Conservation (phyloP, 2,329 filamentous ascomycete genomes). For the Xylaria multiplex region DNA sequence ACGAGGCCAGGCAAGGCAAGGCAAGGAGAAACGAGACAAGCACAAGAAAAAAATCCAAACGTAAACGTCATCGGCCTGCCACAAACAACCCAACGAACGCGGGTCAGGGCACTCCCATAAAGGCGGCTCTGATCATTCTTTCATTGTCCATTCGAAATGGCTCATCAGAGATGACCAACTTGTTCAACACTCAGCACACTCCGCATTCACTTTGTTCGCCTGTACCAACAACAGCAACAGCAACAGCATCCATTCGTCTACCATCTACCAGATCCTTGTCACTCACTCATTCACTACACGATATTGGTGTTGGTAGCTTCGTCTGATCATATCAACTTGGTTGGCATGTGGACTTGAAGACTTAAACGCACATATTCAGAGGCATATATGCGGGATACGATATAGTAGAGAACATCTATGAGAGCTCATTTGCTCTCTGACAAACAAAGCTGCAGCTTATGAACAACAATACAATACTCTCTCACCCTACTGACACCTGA, state of each 20-base stretch:
- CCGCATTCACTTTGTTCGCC: constrained; percentile 23
- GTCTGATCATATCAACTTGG: constrained; percentile 9
- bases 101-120: constrained; percentile 25
- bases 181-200: constrained; percentile 28
- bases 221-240: constrained; percentile 34
- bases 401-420: constrained; percentile 9
- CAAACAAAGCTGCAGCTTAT: constrained; percentile 24
- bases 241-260: constrained; percentile 13
- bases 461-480: constrained; percentile 15
- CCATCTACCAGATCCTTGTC: neutral
- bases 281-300: constrained; percentile 12
- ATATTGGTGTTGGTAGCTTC: constrained; percentile 12
- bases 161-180: constrained; percentile 43
- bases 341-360: constrained; percentile 12
- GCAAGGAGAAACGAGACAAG: constrained; percentile 21
- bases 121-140: constrained; percentile 28
- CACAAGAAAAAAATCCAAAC: constrained; percentile 22
- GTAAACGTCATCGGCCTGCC: constrained; percentile 9
- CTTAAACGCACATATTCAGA: neutral
- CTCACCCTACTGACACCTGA: constrained; percentile 4
- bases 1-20: constrained; percentile 8
- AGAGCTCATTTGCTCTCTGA: constrained; percentile 8
- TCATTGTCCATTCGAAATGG: constrained; percentile 40
- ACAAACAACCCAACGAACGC: constrained; percentile 22
- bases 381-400: neutral